Percentiles rank a stretch among this genome's conserved stretches.
Evolutionary conservation across 2,329 filamentous ascomycete genomes (phyloP).

Genomic region (Aspergillus ochraceus): DNA sequence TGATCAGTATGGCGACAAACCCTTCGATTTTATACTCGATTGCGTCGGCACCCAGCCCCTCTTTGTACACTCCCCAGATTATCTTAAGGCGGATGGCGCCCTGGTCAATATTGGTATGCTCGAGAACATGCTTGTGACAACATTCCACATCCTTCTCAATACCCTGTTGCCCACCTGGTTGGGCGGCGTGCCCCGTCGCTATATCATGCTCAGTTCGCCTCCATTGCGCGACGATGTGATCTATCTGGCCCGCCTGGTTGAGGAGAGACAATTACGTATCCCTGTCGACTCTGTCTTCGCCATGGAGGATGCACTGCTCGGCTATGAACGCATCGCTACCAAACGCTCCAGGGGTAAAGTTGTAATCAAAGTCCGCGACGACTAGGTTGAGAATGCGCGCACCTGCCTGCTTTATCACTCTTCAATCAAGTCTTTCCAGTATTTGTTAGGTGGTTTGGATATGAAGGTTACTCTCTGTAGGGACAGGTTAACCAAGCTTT

Average conservation of each 20-base stretch:
- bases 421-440: too few species aligned
- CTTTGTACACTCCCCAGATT: conserved; percentile 16
- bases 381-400: neutral
- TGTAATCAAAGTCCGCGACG: neutral
- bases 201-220: neutral
- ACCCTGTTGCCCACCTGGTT: neutral
- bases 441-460: too few species aligned
- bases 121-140: neutral
- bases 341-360: neutral
- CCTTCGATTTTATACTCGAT: conserved; percentile 21
- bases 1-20: conserved; percentile 11
- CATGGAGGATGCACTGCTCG: neutral
- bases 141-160: neutral
- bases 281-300: neutral
- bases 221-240: neutral
- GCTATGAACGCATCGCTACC: neutral
- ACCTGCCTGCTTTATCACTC: too few species aligned
- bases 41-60: conserved; percentile 21
- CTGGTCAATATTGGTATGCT: neutral
- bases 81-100: neutral
- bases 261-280: neutral
- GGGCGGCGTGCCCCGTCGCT: neutral
- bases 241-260: neutral
- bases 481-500: too few species aligned
- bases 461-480: too few species aligned